These are phyloP conservation scores for Coniella lustricola DNA, from an alignment of 2,329 filamentous ascomycete species.

Conservation along the genomic window DNA sequence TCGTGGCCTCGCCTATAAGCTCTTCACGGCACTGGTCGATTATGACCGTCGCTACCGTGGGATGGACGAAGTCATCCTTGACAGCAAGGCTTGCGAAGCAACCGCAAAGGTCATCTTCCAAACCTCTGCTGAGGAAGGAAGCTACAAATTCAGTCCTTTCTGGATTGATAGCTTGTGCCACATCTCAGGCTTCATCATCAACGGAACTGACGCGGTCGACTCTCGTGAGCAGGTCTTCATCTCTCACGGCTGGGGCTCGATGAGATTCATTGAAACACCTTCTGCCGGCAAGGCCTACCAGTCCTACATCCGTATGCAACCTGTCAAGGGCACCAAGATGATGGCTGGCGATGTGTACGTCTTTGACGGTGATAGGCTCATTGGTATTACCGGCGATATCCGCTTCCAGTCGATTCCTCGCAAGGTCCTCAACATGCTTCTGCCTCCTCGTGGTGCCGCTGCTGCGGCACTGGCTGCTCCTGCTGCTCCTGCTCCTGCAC, in stretches of 20 bases:
- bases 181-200: constrained; percentile 55
- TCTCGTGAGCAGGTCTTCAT: constrained; percentile 50
- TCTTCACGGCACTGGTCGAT: constrained; percentile 50
- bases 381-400: constrained; percentile 46
- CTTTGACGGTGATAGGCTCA: constrained; percentile 44
- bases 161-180: constrained; percentile 55
- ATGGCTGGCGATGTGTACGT: constrained; percentile 48
- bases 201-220: constrained; percentile 49
- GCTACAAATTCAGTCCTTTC: constrained; percentile 49
- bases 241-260: constrained; percentile 52
- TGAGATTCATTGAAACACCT: constrained; percentile 43
- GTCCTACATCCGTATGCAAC: constrained; percentile 53
- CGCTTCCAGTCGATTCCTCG: constrained; percentile 63
- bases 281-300: constrained; percentile 41
- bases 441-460: constrained; percentile 50
- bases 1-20: constrained; percentile 72
- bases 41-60: constrained; percentile 48
- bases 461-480: constrained; percentile 28
- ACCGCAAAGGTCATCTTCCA: constrained; percentile 39
- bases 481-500: constrained; percentile 25
- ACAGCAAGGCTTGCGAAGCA: constrained; percentile 37
- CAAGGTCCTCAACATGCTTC: constrained; percentile 57
- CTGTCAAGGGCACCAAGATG: constrained; percentile 42
- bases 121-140: constrained; percentile 39
- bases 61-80: constrained; percentile 52